Base-by-base conservation (phyloP, 2,329 filamentous ascomycete genomes). In the Phaeosphaeriaceae sp. region DNA sequence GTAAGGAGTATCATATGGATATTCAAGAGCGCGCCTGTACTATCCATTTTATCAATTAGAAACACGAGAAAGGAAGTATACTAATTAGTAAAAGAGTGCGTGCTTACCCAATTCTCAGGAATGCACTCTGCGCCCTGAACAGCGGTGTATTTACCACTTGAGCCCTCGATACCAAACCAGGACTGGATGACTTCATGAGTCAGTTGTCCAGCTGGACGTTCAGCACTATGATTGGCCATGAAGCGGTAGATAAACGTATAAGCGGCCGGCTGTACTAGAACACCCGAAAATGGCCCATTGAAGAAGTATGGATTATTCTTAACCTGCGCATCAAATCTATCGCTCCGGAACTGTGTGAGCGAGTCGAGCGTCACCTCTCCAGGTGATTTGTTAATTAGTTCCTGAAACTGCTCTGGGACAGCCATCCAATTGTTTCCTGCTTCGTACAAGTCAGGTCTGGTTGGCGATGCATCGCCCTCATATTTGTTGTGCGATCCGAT, bases 221-320 rank as follows among this genome's bases (percentile, higher is more conserved):
- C 58, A 1, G 52, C 54, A 17, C 52, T 59, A 28, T 64, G 61
- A 18, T 64, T 63, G 1, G 61, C 61, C 61, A 64, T 64, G 53
- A 64, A 63, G 15, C 61, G 60, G 42, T 52, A 64, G 42, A 64
- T 64, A 43, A 64, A 64, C 4, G 60, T 59, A 35, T 64, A 64
- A 36, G 60, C 61, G 17, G 61, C 61, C 23, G 61, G 60, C 52
- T 64, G 61, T 41, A 64, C 61, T 34, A 63, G 43, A 12, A 64
- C 41, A 11, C 61, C 61, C 1, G 54, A 46, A 21, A 64, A 63
- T 1, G 61, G 61, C 1, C 61, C 61, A 17, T 59, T 63, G 51
- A 64, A 64, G 33, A 62, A 64, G 16, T 60, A 41, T 1, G 58
- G 53, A 47, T 63, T 64, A 9, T 52, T 54, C 2, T 30, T 28